These are phyloP conservation scores for Pinus albicaulis DNA, from an alignment of 75 land plant species.

Conservation along the genomic window DNA sequence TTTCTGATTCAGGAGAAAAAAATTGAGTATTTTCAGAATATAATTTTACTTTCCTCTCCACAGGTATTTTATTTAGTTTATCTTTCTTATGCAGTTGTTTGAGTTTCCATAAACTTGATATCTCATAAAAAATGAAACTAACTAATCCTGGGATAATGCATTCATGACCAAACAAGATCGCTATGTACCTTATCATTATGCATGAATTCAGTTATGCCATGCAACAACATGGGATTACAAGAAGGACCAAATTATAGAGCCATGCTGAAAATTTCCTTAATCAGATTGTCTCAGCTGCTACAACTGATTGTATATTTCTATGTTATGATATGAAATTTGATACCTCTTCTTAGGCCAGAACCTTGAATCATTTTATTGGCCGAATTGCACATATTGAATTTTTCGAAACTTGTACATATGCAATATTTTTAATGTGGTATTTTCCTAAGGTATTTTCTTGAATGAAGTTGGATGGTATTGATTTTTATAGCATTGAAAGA, in stretches of 20 bases:
- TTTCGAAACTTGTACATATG: slow-evolving; percentile 72
- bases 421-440: slow-evolving; percentile 81
- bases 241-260: slow-evolving; percentile 58
- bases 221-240: slow-evolving; percentile 59
- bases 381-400: slow-evolving; percentile 94
- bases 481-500: no score
- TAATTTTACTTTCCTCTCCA: slow-evolving; percentile 83
- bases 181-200: slow-evolving; percentile 91
- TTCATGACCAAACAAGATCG: slow-evolving; percentile 58
- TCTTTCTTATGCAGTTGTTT: not conserved
- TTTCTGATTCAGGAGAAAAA: slow-evolving; percentile 63
- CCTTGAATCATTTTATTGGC: slow-evolving; percentile 71
- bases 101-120: not conserved
- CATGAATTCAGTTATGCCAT: slow-evolving; percentile 66
- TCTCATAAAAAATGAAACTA: not conserved
- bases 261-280: slow-evolving; percentile 77
- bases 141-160: not conserved
- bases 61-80: slow-evolving; percentile 53
- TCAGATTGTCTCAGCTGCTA: slow-evolving; percentile 59
- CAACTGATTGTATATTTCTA: slow-evolving; percentile 49
- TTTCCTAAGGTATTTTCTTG: slow-evolving; percentile 54
- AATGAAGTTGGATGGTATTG: no score
- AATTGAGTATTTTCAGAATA: slow-evolving; percentile 69
- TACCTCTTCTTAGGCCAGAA: slow-evolving; percentile 50
- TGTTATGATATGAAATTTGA: slow-evolving; percentile 89